Percentiles rank a stretch among this genome's conserved stretches.
Conservation (phyloP, 495 filamentous ascomycete genomes). For the Penicillium lividum region DNA sequence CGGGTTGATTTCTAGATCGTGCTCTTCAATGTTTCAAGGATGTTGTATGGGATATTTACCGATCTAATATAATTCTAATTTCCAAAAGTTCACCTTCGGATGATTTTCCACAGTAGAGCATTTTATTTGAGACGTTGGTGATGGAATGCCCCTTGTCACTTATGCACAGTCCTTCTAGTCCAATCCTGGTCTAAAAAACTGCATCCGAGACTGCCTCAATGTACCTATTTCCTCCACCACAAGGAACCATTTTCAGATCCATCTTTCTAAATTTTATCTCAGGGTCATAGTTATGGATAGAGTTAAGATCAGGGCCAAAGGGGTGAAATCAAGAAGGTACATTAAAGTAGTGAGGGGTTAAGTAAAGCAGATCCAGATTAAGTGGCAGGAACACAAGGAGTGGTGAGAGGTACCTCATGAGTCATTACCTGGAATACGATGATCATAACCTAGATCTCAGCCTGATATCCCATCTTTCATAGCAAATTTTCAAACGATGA, state of each 20-base stretch:
- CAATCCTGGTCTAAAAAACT: not conserved
- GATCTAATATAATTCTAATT: constrained; percentile 21
- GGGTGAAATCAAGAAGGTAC: not conserved
- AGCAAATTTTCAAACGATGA: not conserved
- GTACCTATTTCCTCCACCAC: too few relatives aligned
- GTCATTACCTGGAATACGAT: too few relatives aligned
- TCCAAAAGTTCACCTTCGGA: constrained; percentile 2
- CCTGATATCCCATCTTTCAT: not conserved
- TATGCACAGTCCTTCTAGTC: too few relatives aligned
- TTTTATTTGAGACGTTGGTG: too few relatives aligned
- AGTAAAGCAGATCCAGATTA: not conserved
- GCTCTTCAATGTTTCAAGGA: constrained; percentile 10
- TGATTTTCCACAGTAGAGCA: too few relatives aligned
- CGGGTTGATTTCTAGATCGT: constrained; percentile 13
- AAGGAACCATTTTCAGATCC: not conserved
- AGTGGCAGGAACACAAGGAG: not conserved
- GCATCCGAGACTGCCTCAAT: not conserved
- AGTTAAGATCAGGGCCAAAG: not conserved
- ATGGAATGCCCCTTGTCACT: too few relatives aligned
- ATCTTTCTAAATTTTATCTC: not conserved
- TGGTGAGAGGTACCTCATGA: too few relatives aligned
- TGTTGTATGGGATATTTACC: constrained; percentile 15
- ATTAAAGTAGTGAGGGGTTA: not conserved
- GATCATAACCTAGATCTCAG: not conserved
- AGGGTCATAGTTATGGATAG: not conserved